phyloP scores from a whole-genome alignment of 2,329 filamentous ascomycete genomes.

The Alternaria triticimaculans region DNA sequence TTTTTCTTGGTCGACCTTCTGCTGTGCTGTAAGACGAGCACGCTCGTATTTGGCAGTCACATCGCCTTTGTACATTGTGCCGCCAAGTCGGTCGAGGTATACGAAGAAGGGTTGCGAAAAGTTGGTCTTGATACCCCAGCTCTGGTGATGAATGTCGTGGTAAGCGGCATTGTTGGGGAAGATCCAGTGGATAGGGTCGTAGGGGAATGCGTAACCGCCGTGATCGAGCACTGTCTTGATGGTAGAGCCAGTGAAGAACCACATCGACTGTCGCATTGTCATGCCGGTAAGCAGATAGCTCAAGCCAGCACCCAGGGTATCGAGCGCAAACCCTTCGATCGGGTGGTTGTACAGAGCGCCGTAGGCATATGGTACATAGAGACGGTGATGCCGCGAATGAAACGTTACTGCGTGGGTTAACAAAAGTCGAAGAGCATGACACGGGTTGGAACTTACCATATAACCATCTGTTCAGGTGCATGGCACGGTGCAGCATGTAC shows the following conservation, averaged over 20 bases:
- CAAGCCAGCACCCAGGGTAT: slow-evolving; percentile 85
- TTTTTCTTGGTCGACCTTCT: slow-evolving; percentile 60
- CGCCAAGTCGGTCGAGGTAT: slow-evolving; percentile 86
- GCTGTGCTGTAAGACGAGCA: slow-evolving; percentile 62
- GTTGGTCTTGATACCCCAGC: slow-evolving; percentile 98
- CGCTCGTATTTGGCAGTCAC: slow-evolving; percentile 66
- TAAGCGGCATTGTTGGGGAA: slow-evolving; percentile 96
- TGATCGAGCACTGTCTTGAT: slow-evolving; percentile 98
- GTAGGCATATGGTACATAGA: slow-evolving; percentile 97
- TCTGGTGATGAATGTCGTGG: slow-evolving; percentile 98
- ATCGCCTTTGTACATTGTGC: slow-evolving; percentile 79
- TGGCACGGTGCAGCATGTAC: slow-evolving; percentile 93
- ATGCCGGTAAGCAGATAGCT: slow-evolving; percentile 82
- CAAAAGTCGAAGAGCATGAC: background rate
- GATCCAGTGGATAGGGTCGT: slow-evolving; percentile 89
- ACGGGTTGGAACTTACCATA: slow-evolving; percentile 71
- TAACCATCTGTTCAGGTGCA: slow-evolving; percentile 98
- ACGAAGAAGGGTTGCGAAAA: slow-evolving; percentile 93
- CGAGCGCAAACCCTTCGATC: slow-evolving; percentile 89
- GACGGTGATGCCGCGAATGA: slow-evolving; percentile 92
- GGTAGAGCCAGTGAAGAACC: slow-evolving; percentile 86
- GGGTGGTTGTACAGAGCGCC: slow-evolving; percentile 97
- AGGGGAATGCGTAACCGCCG: slow-evolving; percentile 94
- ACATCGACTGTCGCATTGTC: slow-evolving; percentile 84
- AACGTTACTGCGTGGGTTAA: slow-evolving; percentile 69